phyloP scores from a whole-genome alignment of 176 grass and related monocot species.

The Aegilops speltoides region DNA sequence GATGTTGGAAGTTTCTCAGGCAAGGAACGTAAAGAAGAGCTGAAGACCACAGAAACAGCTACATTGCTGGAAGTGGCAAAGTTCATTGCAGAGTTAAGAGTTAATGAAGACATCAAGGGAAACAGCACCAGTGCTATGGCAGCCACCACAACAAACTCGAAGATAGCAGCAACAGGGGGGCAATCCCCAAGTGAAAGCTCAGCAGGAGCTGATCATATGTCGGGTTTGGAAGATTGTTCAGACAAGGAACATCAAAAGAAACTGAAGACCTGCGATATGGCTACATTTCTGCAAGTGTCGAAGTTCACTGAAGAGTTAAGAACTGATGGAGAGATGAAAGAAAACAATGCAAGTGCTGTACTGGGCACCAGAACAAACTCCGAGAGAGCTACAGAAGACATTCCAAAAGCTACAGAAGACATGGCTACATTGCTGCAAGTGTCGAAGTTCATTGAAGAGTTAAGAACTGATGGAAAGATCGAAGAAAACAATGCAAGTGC shows the following conservation, averaged over 20 bases:
- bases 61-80: background rate
- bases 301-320: background rate
- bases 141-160: background rate
- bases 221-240: background rate
- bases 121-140: background rate
- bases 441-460: background rate
- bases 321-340: background rate
- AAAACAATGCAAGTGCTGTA: too few relatives aligned
- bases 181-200: background rate
- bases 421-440: background rate
- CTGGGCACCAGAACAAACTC: too few relatives aligned
- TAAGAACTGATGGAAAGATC: slow-evolving; percentile 4
- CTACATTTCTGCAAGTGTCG: too few relatives aligned
- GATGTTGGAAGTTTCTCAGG: too few relatives aligned
- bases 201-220: background rate
- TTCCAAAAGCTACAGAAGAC: slow-evolving; percentile 10
- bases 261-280: background rate
- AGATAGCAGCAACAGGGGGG: background rate
- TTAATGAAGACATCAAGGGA: slow-evolving; percentile 7
- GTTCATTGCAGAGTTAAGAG: background rate
- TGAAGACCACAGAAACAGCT: too few relatives aligned
- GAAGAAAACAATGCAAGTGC: slow-evolving; percentile 13
- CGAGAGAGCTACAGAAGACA: background rate
- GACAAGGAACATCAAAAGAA: slow-evolving; percentile 9
- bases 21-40: too few relatives aligned